These are phyloP conservation scores for Melanogaster broomeanus DNA, from an alignment of 768 basidiomycete species.

Conservation along the genomic window DNA sequence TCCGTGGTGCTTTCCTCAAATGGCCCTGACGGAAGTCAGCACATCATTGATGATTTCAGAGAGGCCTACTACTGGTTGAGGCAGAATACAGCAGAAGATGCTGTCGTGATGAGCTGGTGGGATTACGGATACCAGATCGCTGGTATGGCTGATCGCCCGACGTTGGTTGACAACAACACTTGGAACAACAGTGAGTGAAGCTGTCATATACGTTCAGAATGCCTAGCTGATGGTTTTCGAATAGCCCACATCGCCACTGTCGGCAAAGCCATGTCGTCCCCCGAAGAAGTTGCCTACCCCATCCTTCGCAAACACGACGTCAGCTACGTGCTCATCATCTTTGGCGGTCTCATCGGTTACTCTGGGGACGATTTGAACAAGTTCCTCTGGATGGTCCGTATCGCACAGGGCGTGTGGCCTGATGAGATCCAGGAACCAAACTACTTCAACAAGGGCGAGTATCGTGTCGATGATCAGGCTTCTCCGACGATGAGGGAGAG, in stretches of 20 bases:
- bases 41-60: slow-evolving; percentile 98
- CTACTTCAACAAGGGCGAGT: slow-evolving; percentile 96
- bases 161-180: slow-evolving; percentile 97
- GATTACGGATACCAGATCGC: slow-evolving; percentile 99
- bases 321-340: slow-evolving; percentile 95
- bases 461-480: slow-evolving; percentile 86
- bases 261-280: slow-evolving; percentile 95
- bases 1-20: slow-evolving; percentile 90
- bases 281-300: slow-evolving; percentile 95
- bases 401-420: slow-evolving; percentile 95
- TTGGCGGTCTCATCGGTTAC: slow-evolving; percentile 94
- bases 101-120: slow-evolving; percentile 99
- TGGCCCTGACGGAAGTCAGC: slow-evolving; percentile 80
- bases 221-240: slow-evolving; percentile 8
- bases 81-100: slow-evolving; percentile 89
- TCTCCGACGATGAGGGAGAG: slow-evolving; percentile 89
- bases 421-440: slow-evolving; percentile 95
- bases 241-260: slow-evolving; percentile 97
- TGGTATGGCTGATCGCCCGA: slow-evolving; percentile 96
- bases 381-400: slow-evolving; percentile 98
- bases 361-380: slow-evolving; percentile 99
- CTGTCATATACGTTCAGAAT: background rate
- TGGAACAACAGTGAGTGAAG: slow-evolving; percentile 93
- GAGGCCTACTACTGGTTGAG: slow-evolving; percentile 99
- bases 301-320: slow-evolving; percentile 97